Evolutionary conservation across 495 filamentous ascomycete genomes (phyloP), one percentile per base, ranked within the genome.

Genomic region (Penicillium taxi): DNA sequence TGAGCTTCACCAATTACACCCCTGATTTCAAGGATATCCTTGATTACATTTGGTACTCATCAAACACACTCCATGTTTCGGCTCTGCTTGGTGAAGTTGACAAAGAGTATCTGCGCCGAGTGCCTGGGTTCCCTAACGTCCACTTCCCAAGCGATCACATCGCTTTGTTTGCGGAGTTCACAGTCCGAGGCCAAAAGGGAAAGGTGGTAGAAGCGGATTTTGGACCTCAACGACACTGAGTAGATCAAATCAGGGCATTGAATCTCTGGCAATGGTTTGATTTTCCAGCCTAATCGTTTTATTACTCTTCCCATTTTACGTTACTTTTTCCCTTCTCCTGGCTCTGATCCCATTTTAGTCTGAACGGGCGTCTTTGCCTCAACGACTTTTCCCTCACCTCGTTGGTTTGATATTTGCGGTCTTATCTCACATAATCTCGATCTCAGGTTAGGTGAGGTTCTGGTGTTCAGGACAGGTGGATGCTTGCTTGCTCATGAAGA

Each of bases 71-170:
- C 27, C 84, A 93, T 53, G 81, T 94, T 20, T 82, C 85, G 22
- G 83, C 78, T 26, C 60, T 98, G 39, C 83, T 98, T 7, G 93
- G 91, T 5, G 80, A 90, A 24, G 85, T 95, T 8, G 93, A 98
- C 60, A 76, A 78, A 52, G 78, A 91, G 9, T 94, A 96, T 59
- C 79, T 98, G 39, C 80, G 82, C 47, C 73, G 80, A 29, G 87
- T 96, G 4, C 91, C 91, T 3, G 91, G 91, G 0, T 98, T 96
- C 62, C 91, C 91, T 8, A 94, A 96, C 50, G 89, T 83, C 55
- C 91, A 96, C 64, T 96, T 95, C 66, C 93, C 93, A 1, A 91
- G 86, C 58, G 91, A 98, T 60, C 91, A 98, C 63, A 75, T 98
- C 49, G 84, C 88, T 60, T 76, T 98, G 48, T 77, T 87, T 65